Percentiles rank a stretch among this genome's conserved stretches.
Evolutionary conservation across 2,329 filamentous ascomycete genomes (phyloP).

Genomic region (Nemania sp.): DNA sequence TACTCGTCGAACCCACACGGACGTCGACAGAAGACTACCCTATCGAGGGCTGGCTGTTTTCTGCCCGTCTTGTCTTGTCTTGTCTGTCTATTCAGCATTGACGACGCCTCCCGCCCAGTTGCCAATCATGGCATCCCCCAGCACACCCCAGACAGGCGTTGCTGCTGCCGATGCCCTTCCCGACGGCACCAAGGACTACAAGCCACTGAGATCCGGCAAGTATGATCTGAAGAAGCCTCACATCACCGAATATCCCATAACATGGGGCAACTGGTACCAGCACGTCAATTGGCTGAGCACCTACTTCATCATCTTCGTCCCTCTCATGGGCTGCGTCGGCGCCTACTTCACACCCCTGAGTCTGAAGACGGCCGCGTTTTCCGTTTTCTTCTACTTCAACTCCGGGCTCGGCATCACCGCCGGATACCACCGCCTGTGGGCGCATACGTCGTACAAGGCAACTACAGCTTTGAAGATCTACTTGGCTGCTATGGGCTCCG

Average conservation of each 20-base stretch:
- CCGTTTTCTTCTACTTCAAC: conserved; percentile 49
- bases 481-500: conserved; percentile 52
- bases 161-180: conserved; percentile 52
- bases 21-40: conserved; percentile 18
- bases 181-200: conserved; percentile 42
- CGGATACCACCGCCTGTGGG: conserved; percentile 47
- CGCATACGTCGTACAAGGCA: conserved; percentile 53
- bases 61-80: neutral
- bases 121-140: conserved; percentile 42
- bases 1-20: conserved; percentile 22
- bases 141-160: conserved; percentile 47
- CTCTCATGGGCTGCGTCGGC: conserved; percentile 71
- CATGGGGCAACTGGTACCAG: conserved; percentile 82
- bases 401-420: conserved; percentile 44
- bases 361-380: conserved; percentile 44
- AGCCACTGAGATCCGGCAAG: conserved; percentile 53
- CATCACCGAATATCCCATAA: conserved; percentile 82
- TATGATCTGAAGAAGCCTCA: conserved; percentile 73
- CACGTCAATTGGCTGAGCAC: conserved; percentile 95
- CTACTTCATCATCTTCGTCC: conserved; percentile 77
- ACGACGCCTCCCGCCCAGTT: conserved; percentile 40
- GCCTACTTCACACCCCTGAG: conserved; percentile 73
- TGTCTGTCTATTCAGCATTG: neutral
- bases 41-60: conserved; percentile 27
- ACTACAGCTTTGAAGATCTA: conserved; percentile 50